Base-by-base conservation (phyloP, 768 basidiomycete species). In the Cubamyces sp. region DNA sequence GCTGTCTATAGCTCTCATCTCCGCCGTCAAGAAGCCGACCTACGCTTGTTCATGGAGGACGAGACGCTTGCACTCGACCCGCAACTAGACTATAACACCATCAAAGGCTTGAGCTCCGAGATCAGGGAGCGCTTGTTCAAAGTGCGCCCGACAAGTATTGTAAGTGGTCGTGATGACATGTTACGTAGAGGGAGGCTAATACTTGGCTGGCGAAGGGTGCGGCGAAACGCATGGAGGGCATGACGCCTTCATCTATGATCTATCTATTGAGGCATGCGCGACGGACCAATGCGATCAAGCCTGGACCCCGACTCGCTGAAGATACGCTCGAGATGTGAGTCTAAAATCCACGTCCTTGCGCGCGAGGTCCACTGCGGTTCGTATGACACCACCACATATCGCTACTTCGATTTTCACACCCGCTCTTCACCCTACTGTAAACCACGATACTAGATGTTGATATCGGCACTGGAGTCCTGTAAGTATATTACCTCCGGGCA, bases 221-320 rank as follows among this genome's bases (percentile, higher is more conserved):
- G 3, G 94, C 91, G 16, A 94, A 94, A 73, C 79, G 94, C 26
- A 94, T 96, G 86, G 94, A 96, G 71, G 94, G 94, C 8, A 92
- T 96, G 84, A 96, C 94, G 3, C 94, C 94, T 2, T 82, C 87
- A 0, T 84, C 86, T 0, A 76, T 90, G n/a, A 79, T 93, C 14
- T 79, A 79, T 42, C 71, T 96, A 25, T 76, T 95, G 64, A 84
- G 82, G 67, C 81, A 91, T 70, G 86, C 90, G 51, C 77, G 73
- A 55, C 73, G 77, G 58, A 76, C 71, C 19, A 74, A 66, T 57
- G 65, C 63, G 15, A 14, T 63, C 14, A 43, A 47, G 54, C 39
- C 25, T 16, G 19, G 19, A 21, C 39, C 12, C 12, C 40, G 26
- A 2, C 40, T 7, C 16, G 14, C 48, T 26, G 25, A 16, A 15